Conservation (phyloP, 148 eudicot species). For the Persicaria tinctoria region DNA sequence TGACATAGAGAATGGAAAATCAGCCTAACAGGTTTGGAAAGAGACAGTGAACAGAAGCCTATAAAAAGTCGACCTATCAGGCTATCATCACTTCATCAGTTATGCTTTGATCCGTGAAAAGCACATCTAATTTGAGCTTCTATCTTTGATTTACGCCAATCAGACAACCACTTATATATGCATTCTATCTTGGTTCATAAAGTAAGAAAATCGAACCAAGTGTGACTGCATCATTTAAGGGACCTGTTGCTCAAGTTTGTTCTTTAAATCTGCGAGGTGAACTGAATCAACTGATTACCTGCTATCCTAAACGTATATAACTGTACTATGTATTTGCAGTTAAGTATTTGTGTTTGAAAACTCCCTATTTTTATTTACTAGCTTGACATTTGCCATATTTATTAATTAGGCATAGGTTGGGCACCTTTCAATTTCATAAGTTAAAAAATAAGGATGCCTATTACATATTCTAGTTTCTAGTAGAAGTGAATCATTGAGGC, state of each 20-base stretch:
- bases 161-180: neutral
- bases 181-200: neutral
- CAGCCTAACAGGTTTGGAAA: no score
- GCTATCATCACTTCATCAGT: neutral
- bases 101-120: neutral
- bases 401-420: neutral
- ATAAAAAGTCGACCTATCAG: neutral
- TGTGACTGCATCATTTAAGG: neutral
- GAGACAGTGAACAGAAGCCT: neutral
- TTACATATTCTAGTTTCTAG: neutral
- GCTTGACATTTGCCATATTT: neutral
- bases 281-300: neutral
- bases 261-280: neutral
- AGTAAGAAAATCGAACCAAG: neutral
- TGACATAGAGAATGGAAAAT: no score
- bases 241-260: neutral
- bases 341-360: neutral
- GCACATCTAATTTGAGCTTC: neutral
- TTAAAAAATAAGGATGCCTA: neutral
- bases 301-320: neutral
- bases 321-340: neutral
- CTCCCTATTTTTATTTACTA: neutral
- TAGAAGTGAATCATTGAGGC: conserved; percentile 8
- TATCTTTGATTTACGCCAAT: neutral
- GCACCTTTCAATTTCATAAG: neutral